phyloP scores from a whole-genome alignment of 1,139 yeast species.

The Candida labiduridarum region DNA sequence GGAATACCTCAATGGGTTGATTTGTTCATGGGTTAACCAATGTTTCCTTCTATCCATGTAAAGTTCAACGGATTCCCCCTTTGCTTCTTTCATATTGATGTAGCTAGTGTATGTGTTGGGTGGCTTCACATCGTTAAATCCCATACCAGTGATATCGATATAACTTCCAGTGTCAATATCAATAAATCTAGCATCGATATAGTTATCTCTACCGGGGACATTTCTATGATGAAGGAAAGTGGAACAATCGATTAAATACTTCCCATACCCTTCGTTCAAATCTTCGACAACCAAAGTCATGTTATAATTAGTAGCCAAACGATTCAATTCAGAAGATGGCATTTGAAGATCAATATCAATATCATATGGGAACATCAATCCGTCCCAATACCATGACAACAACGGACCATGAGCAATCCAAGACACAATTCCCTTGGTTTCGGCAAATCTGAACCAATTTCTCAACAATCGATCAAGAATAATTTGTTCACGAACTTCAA shows the following conservation, averaged over 20 bases:
- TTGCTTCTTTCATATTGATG: slow-evolving; percentile 19
- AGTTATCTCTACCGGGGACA: slow-evolving; percentile 31
- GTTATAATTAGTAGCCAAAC: slow-evolving; percentile 35
- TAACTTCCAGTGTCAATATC: slow-evolving; percentile 41
- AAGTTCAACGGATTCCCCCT: slow-evolving; percentile 26
- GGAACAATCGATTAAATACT: slow-evolving; percentile 36
- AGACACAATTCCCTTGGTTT: slow-evolving; percentile 39
- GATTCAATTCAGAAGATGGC: slow-evolving; percentile 36
- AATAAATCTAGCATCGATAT: slow-evolving; percentile 42
- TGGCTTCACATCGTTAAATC: slow-evolving; percentile 32
- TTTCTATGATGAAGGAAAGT: slow-evolving; percentile 35
- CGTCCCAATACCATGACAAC: slow-evolving; percentile 45
- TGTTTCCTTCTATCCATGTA: slow-evolving; percentile 42
- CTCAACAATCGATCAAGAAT: slow-evolving; percentile 35
- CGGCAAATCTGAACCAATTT: slow-evolving; percentile 38
- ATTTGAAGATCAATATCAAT: slow-evolving; percentile 40
- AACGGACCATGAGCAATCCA: slow-evolving; percentile 58
- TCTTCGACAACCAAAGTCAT: slow-evolving; percentile 39
- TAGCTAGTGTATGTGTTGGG: slow-evolving; percentile 29
- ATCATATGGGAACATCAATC: slow-evolving; percentile 40
- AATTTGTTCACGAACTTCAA: slow-evolving; percentile 31
- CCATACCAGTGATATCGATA: slow-evolving; percentile 40
- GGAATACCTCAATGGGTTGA: slow-evolving; percentile 34
- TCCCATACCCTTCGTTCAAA: slow-evolving; percentile 34
- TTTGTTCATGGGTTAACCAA: slow-evolving; percentile 34